Percentiles rank a stretch among this genome's conserved stretches.
Evolutionary conservation across 768 basidiomycete genomes (phyloP).

Genomic region (Leccinum arenicola): DNA sequence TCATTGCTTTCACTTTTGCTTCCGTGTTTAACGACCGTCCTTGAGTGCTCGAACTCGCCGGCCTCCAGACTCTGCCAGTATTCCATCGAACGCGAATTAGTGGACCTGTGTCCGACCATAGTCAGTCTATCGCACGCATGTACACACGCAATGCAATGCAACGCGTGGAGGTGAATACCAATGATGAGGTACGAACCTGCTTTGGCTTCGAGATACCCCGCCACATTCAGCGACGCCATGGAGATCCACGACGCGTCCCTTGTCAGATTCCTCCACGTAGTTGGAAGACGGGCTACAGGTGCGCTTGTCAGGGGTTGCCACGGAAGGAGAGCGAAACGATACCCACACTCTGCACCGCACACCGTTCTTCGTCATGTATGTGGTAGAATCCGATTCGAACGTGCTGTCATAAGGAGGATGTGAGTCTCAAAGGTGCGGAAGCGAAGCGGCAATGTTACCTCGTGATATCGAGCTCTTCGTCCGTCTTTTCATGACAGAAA

Average conservation of each 20-base stretch:
- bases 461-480: neutral
- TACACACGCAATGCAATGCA: too few relatives aligned
- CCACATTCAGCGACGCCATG: constrained; percentile 8
- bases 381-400: neutral
- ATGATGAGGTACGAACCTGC: constrained; percentile 7
- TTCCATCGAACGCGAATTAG: neutral
- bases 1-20: neutral
- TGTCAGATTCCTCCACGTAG: neutral
- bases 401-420: neutral
- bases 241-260: neutral
- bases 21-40: neutral
- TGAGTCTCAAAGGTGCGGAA: neutral
- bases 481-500: neutral
- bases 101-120: neutral
- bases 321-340: neutral
- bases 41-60: neutral
- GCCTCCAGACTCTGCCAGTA: neutral
- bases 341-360: constrained; percentile 3
- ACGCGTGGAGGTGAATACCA: too few relatives aligned
- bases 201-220: neutral
- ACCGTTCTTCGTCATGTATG: neutral
- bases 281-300: constrained; percentile 9
- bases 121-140: neutral
- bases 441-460: constrained; percentile 1
- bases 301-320: neutral